phyloP scores from a whole-genome alignment of 352 stramenopile species.

The Pythium phragmitis region DNA sequence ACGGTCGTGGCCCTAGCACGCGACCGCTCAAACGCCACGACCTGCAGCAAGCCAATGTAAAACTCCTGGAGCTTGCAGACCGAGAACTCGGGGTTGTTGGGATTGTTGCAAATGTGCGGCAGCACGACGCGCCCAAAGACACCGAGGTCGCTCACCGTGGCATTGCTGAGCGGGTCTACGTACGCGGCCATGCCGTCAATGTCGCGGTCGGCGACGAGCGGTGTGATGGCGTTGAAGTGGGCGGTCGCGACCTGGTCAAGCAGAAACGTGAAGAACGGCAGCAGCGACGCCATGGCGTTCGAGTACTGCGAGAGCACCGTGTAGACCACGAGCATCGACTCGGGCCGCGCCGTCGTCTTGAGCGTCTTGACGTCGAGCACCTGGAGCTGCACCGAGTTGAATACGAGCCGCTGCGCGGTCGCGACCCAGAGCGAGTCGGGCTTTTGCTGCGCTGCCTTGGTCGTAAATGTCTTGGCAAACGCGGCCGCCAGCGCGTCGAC shows the following conservation, averaged over 20 bases:
- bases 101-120: slow-evolving; percentile 16
- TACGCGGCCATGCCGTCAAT: slow-evolving; percentile 16
- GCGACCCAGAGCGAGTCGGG: slow-evolving; percentile 4
- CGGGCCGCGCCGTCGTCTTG: neutral
- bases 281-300: neutral
- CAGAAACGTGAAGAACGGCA: slow-evolving; percentile 21
- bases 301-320: neutral
- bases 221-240: slow-evolving; percentile 22
- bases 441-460: neutral
- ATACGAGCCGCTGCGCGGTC: slow-evolving; percentile 3
- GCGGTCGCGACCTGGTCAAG: slow-evolving; percentile 18
- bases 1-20: neutral
- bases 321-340: neutral
- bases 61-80: slow-evolving; percentile 26
- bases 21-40: slow-evolving; percentile 12
- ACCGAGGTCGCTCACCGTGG: slow-evolving; percentile 17
- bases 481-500: neutral
- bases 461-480: slow-evolving; percentile 1
- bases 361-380: slow-evolving; percentile 1
- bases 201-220: slow-evolving; percentile 13
- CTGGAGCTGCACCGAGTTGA: slow-evolving; percentile 9
- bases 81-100: slow-evolving; percentile 17
- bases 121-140: slow-evolving; percentile 10
- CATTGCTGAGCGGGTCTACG: slow-evolving; percentile 7
- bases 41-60: slow-evolving; percentile 13